Percentiles rank a stretch among this genome's conserved stretches.
Evolutionary conservation across 202 grass and related monocot genomes (phyloP).

Genomic region (Hordeum pubiflorum): DNA sequence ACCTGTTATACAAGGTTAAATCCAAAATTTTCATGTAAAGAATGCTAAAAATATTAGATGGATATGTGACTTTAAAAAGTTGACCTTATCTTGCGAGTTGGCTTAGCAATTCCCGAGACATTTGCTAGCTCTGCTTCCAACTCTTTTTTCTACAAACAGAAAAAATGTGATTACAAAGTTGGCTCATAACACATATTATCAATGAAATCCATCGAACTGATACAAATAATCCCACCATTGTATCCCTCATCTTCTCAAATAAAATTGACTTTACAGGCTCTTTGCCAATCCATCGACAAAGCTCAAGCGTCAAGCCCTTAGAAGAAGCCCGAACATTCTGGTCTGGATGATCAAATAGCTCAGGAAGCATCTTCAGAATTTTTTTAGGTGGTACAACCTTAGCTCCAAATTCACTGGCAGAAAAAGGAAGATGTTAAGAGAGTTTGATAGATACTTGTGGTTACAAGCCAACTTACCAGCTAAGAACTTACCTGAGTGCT

Average conservation of each 20-base stretch:
- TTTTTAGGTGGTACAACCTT: conserved; percentile 92
- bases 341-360: conserved; percentile 95
- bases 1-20: neutral
- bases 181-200: neutral
- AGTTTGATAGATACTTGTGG: neutral
- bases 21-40: neutral
- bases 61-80: conserved; percentile 8
- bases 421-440: conserved; percentile 1
- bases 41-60: neutral
- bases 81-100: conserved; percentile 98
- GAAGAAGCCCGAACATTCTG: conserved; percentile 96
- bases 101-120: conserved; percentile 66
- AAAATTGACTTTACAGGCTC: conserved; percentile 95
- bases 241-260: conserved; percentile 98
- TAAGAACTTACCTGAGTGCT: conserved; percentile 66
- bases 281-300: conserved; percentile 97
- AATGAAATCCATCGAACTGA: neutral
- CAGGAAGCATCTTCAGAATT: conserved; percentile 97
- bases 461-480: neutral
- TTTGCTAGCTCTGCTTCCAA: conserved; percentile 88
- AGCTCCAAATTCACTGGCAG: conserved; percentile 75
- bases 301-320: conserved; percentile 90
- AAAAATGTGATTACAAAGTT: conserved; percentile 21
- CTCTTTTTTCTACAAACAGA: conserved; percentile 88
- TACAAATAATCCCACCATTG: conserved; percentile 62